phyloP scores from a whole-genome alignment of 75 land plant species.

The Pinus albicaulis region DNA sequence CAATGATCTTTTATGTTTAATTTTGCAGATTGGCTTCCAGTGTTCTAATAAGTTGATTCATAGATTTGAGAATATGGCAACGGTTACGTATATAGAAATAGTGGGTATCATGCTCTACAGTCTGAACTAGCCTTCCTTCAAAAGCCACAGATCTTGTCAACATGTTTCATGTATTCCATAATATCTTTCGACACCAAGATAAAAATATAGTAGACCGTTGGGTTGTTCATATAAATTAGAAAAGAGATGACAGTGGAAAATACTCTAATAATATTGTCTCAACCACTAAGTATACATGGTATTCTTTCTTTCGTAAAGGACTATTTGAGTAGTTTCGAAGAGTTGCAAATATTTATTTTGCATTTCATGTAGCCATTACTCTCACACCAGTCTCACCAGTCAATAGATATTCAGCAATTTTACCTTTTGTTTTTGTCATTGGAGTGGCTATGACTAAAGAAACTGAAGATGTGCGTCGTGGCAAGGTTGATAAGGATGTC shows the following conservation, averaged over 20 bases:
- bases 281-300: slow-evolving; percentile 26
- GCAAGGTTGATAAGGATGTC: slow-evolving; percentile 24
- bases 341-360: slow-evolving; percentile 44
- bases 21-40: no score
- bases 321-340: slow-evolving; percentile 30
- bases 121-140: no score
- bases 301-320: slow-evolving; percentile 23
- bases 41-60: no score
- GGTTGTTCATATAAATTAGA: no score
- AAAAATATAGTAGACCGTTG: no score
- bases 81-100: no score
- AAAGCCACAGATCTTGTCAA: no score
- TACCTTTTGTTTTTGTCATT: slow-evolving; percentile 26
- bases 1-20: no score
- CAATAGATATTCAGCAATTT: slow-evolving; percentile 21
- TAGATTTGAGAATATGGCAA: no score
- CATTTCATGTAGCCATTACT: slow-evolving; percentile 27
- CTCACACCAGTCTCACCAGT: slow-evolving; percentile 42
- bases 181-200: not conserved
- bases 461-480: slow-evolving; percentile 27
- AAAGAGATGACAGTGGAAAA: not conserved
- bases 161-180: no score
- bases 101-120: no score
- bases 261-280: slow-evolving; percentile 14
- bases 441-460: slow-evolving; percentile 36